Base-by-base conservation (phyloP, 352 stramenopile species). In the Phytophthora ramorum region DNA sequence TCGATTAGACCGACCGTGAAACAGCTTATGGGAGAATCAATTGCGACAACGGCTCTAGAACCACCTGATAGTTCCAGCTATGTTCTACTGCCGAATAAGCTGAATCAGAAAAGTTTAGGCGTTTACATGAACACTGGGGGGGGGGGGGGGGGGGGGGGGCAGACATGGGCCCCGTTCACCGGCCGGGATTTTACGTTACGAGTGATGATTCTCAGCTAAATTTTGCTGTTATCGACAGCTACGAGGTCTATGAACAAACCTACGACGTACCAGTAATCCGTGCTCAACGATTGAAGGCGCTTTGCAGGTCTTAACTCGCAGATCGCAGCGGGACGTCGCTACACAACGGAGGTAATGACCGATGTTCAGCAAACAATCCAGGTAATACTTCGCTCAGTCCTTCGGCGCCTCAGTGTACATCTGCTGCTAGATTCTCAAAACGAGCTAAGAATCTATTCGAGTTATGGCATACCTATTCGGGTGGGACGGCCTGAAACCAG, bases 111-210 rank as follows among this genome's bases (percentile, higher is more conserved):
- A 44, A 38, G 50, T 41, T 20, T 66, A 12, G 3, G 13, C 1
- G 58, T n/a, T n/a, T 60, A 66, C 6, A 50, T 13, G 7, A 47
- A 66, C n/a, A n/a, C n/a, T 44, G 37, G 19, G 1, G 58, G 37
- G 7, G 47, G n/a, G n/a, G n/a, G n/a, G n/a, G n/a, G n/a, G n/a
- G n/a, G n/a, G 58, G 16, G 53, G 40, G 17, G 34, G 2, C 7
- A 1, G 9, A 28, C 19, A 7, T 59, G 10, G 55, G 60, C 48
- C 28, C 58, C 9, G 19, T 66, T 16, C 2, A 58, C 1, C 24
- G n/a, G 57, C 41, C 24, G 46, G 57, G 34, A 20, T 58, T 46
- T 28, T 65, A 58, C 35, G 57, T 47, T 4, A 14, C 19, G 7
- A 46, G 26, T 3, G 46, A 58, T 24, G 57, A 28, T 7, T 65